phyloP scores from a whole-genome alignment of 768 basidiomycete species.

The Rhodotorula taiwanensis region DNA sequence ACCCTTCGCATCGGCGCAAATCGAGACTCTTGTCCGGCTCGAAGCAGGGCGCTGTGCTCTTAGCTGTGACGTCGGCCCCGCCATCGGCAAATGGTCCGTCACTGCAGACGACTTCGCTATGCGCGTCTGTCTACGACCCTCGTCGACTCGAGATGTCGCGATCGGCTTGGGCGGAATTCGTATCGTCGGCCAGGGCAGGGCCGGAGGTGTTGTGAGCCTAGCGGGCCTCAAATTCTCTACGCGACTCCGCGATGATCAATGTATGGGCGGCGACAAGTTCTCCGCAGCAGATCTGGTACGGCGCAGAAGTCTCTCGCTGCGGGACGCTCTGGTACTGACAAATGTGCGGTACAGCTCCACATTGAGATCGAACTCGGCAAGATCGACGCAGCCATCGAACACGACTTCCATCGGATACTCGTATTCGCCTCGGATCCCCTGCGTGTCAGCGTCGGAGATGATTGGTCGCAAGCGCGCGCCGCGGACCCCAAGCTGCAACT shows the following conservation, averaged over 20 bases:
- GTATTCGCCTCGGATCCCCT: constrained; percentile 65
- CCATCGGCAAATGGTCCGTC: too few relatives aligned
- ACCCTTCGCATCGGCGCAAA: too few relatives aligned
- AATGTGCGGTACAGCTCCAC: constrained; percentile 1
- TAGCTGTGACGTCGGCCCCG: too few relatives aligned
- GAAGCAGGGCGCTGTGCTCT: too few relatives aligned
- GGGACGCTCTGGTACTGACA: not conserved
- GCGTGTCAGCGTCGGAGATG: constrained; percentile 65
- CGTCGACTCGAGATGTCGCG: too few relatives aligned
- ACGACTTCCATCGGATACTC: constrained; percentile 7
- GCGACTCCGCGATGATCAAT: constrained; percentile 1
- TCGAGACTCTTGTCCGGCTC: too few relatives aligned
- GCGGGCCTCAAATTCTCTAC: constrained; percentile 72
- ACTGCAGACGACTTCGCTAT: too few relatives aligned
- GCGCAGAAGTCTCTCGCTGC: too few relatives aligned
- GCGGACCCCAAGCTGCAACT: not conserved
- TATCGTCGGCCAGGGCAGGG: constrained; percentile 59
- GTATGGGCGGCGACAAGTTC: not conserved
- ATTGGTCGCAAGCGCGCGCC: constrained; percentile 55
- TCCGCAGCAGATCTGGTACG: constrained; percentile 2
- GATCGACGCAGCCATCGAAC: constrained; percentile 39
- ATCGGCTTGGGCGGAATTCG: too few relatives aligned
- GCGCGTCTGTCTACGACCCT: too few relatives aligned
- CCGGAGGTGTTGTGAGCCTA: constrained; percentile 59
- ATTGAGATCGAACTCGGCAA: constrained; percentile 21